Conservation (phyloP, 345 rosid species). For the Draba incana region DNA sequence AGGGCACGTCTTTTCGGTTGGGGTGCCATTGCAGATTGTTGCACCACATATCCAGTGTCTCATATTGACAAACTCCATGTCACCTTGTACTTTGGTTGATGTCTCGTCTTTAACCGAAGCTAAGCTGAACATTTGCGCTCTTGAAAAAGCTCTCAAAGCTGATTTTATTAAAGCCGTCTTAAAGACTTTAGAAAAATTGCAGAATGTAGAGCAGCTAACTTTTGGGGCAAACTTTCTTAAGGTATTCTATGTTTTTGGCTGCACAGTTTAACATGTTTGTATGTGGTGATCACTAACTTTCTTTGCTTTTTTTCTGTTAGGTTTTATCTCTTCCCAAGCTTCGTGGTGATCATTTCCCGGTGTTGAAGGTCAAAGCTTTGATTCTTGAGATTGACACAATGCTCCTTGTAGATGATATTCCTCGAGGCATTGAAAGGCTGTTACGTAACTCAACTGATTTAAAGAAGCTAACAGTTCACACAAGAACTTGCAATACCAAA, state of each 20-base stretch:
- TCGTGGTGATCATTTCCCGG: constrained; percentile 6
- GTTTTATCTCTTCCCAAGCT: constrained; percentile 6
- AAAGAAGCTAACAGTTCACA: constrained; percentile 30
- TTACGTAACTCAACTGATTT: constrained; percentile 36
- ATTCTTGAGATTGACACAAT: background rate
- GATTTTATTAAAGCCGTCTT: background rate
- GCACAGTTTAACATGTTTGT: too few species aligned
- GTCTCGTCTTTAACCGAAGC: constrained; percentile 25
- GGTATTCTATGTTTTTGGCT: background rate
- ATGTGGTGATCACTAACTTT: too few species aligned
- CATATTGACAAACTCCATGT: background rate
- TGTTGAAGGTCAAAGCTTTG: constrained; percentile 11
- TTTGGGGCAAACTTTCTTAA: background rate
- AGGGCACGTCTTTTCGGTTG: too few species aligned
- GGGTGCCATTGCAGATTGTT: background rate
- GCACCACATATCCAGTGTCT: constrained; percentile 22
- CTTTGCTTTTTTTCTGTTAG: background rate
- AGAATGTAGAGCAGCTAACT: constrained; percentile 14
- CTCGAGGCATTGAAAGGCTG: background rate
- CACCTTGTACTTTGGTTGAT: constrained; percentile 4
- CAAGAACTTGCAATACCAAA: background rate
- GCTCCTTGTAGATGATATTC: constrained; percentile 2
- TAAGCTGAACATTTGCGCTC: background rate
- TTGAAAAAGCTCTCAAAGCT: accelerated
- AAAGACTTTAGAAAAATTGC: background rate